Evolutionary conservation across 2,329 filamentous ascomycete species (phyloP).

Genomic region (Hypomyces rosellus): DNA sequence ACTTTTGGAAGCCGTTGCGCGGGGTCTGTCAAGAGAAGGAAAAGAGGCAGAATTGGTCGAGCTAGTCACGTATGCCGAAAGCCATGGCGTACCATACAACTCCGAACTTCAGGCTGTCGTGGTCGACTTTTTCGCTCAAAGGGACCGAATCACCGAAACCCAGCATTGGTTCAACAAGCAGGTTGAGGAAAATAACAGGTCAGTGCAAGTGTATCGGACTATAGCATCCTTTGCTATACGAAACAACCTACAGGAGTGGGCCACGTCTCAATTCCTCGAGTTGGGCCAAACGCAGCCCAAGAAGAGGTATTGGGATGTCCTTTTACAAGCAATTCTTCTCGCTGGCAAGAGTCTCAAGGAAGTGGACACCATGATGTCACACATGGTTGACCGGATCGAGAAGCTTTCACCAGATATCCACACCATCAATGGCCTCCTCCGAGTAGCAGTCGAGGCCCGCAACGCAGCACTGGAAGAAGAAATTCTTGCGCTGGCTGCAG

Average conservation of each 20-base stretch:
- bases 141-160: constrained; percentile 52
- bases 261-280: constrained; percentile 50
- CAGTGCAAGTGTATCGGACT: constrained; percentile 20
- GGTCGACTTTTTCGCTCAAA: constrained; percentile 55
- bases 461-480: constrained; percentile 69
- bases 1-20: constrained; percentile 25
- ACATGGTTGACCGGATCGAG: constrained; percentile 59
- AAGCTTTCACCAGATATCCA: constrained; percentile 54
- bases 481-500: constrained; percentile 60
- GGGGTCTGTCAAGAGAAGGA: constrained; percentile 56
- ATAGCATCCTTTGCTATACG: constrained; percentile 49
- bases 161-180: constrained; percentile 61
- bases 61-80: constrained; percentile 47
- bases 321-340: constrained; percentile 67
- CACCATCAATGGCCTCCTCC: constrained; percentile 72
- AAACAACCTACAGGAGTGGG: constrained; percentile 56
- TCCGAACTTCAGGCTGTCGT: constrained; percentile 47
- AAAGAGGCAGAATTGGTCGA: constrained; percentile 51
- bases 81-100: constrained; percentile 39
- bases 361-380: constrained; percentile 52
- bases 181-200: constrained; percentile 26
- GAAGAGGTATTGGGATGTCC: constrained; percentile 61
- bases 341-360: constrained; percentile 57
- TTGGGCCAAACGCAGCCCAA: constrained; percentile 40
- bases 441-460: constrained; percentile 61